phyloP scores from a whole-genome alignment of 768 basidiomycete genomes.

The Cystobasidium onofrii region DNA sequence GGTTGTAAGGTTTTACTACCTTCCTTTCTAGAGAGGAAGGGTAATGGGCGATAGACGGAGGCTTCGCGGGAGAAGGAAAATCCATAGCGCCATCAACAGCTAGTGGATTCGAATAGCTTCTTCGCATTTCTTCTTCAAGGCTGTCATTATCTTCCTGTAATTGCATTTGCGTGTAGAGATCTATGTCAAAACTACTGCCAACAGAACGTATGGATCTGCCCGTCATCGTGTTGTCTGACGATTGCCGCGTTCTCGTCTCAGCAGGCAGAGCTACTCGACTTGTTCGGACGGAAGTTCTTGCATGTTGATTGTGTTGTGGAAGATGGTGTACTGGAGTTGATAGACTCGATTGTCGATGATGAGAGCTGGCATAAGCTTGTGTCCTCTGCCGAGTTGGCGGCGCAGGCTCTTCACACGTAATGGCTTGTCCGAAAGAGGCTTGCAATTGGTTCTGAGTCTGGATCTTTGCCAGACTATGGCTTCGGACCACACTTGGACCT shows the following conservation, averaged over 20 bases:
- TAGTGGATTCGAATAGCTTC: constrained; percentile 8
- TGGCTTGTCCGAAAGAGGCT: neutral
- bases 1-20: neutral
- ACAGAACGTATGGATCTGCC: constrained; percentile 13
- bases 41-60: too few relatives aligned
- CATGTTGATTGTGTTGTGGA: neutral
- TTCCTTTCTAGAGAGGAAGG: neutral
- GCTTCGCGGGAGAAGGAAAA: neutral
- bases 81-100: constrained; percentile 5
- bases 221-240: neutral
- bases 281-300: neutral
- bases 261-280: neutral
- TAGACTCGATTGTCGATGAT: neutral
- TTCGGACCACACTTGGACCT: neutral
- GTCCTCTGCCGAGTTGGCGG: neutral
- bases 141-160: neutral
- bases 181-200: constrained; percentile 12
- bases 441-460: neutral
- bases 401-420: neutral
- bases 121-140: constrained; percentile 17
- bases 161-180: constrained; percentile 12
- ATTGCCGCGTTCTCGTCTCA: neutral
- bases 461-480: neutral
- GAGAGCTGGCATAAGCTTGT: neutral
- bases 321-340: neutral